Base-by-base conservation (phyloP, 768 basidiomycete genomes). In the Leccinum pellstonianum region DNA sequence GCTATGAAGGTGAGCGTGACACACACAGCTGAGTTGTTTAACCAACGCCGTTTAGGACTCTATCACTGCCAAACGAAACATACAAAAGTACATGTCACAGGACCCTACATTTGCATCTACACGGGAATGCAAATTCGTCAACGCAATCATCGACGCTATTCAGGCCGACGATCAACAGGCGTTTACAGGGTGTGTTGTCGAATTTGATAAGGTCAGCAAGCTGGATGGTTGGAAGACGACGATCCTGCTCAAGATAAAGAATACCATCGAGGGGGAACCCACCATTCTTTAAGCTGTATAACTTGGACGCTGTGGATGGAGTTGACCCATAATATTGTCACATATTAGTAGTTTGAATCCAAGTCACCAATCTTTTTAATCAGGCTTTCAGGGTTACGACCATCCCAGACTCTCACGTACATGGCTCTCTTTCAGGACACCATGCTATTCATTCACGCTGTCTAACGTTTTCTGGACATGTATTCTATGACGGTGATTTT, bases 181-280 rank as follows among this genome's bases (percentile, higher is more conserved):
- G 25, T 96, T 90, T 72, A 93, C 91, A 5, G 86, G 77, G 17
- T 87, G 87, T n/a, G 87, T 96, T n/a, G 86, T 85, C 47, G 93
- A 95, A 71, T 98, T 85, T 71, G 95, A 98, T 73, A 88, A 94
- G 70, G 84, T 98, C 61, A 90, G 86, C 41, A 94, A 92, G 77
- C 76, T 99, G 70, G 96, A 98, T 73, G 90, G 90, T 73, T 97
- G 94, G 95, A 98, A 98, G 83, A 98, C 95, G 50, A 80, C 73
- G 29, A 88, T 99, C 54, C 73, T 99, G 70, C 78, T 98, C 68
- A 91, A 89, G 78, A 88, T 98, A 74, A 98, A 98, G 83, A 85
- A 83, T 71, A 78, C 79, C 21, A 84, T 95, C 52, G 81, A 88
- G 58, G 82, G 83, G 54, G 86, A 86, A 61, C 81, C 77, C 2